Evolutionary conservation across 345 rosid species (phyloP).

Genomic region (Kernera saxatilis): DNA sequence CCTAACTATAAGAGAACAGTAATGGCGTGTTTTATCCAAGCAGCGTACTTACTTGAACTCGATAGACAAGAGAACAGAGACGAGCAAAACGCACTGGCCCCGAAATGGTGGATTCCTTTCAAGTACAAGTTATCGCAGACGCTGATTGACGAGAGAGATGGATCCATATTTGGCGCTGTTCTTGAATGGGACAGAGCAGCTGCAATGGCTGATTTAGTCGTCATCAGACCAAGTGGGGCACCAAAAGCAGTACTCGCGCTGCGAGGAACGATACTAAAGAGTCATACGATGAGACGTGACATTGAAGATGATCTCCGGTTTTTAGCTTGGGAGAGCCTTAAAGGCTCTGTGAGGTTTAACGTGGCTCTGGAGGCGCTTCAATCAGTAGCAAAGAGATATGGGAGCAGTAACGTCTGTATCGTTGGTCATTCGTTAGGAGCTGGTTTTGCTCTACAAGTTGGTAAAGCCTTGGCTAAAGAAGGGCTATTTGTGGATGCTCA

Average conservation of each 20-base stretch:
- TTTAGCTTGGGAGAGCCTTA: conserved; percentile 91
- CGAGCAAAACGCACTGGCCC: conserved; percentile 67
- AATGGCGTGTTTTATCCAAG: conserved; percentile 92
- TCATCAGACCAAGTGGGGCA: conserved; percentile 88
- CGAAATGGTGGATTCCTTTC: conserved; percentile 94
- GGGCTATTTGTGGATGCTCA: conserved; percentile 79
- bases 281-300: conserved; percentile 76
- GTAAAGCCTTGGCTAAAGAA: conserved; percentile 87
- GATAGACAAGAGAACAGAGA: conserved; percentile 82
- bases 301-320: conserved; percentile 93
- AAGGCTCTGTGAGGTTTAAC: conserved; percentile 82
- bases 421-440: conserved; percentile 98
- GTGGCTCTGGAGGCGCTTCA: conserved; percentile 59
- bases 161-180: conserved; percentile 79
- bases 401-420: conserved; percentile 71
- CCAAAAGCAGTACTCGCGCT: conserved; percentile 79
- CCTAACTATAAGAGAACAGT: conserved; percentile 88
- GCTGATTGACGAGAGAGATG: conserved; percentile 73
- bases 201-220: conserved; percentile 67
- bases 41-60: conserved; percentile 80
- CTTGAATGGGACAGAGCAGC: conserved; percentile 92
- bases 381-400: conserved; percentile 62
- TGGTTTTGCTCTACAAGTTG: conserved; percentile 91
- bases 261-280: conserved; percentile 79
- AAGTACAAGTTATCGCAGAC: conserved; percentile 74